A percentile compares a stretch with the other conserved stretches of the same genome.
Evolutionary conservation across 2,329 filamentous ascomycete genomes (phyloP).

Genomic region (Claviceps lovelessii): DNA sequence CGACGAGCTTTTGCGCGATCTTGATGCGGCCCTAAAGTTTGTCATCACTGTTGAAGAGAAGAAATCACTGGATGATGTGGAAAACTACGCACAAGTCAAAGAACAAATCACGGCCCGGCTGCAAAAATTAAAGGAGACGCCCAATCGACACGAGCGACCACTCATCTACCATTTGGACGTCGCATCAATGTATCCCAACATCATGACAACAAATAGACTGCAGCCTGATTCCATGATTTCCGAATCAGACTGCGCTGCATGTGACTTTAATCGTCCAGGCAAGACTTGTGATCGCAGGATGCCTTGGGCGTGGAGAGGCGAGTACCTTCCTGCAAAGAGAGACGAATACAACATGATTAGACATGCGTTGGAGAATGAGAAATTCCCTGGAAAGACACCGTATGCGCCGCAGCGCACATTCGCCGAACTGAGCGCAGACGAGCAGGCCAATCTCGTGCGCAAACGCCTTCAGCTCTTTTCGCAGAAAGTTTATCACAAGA

Average conservation of each 20-base stretch:
- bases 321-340: conserved; percentile 87
- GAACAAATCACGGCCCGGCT: conserved; percentile 63
- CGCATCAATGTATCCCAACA: conserved; percentile 98
- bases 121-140: conserved; percentile 60
- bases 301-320: conserved; percentile 96
- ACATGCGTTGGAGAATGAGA: conserved; percentile 79
- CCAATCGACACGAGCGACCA: conserved; percentile 71
- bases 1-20: conserved; percentile 72
- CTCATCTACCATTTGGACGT: conserved; percentile 97
- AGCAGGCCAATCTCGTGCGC: conserved; percentile 65
- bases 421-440: conserved; percentile 64
- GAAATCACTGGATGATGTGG: conserved; percentile 63
- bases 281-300: conserved; percentile 92
- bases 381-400: conserved; percentile 66
- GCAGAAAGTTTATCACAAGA: conserved; percentile 99
- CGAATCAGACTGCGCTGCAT: conserved; percentile 90
- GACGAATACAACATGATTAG: conserved; percentile 99
- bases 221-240: conserved; percentile 99
- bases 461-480: conserved; percentile 87
- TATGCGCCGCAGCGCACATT: conserved; percentile 61
- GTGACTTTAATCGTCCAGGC: conserved; percentile 93
- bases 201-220: conserved; percentile 97
- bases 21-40: conserved; percentile 82
- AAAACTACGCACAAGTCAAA: conserved; percentile 74
- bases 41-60: conserved; percentile 75